Percentiles rank a stretch among this genome's conserved stretches.
phyloP scores from a whole-genome alignment of 2,329 filamentous ascomycete species.

The Penicillium paneum region DNA sequence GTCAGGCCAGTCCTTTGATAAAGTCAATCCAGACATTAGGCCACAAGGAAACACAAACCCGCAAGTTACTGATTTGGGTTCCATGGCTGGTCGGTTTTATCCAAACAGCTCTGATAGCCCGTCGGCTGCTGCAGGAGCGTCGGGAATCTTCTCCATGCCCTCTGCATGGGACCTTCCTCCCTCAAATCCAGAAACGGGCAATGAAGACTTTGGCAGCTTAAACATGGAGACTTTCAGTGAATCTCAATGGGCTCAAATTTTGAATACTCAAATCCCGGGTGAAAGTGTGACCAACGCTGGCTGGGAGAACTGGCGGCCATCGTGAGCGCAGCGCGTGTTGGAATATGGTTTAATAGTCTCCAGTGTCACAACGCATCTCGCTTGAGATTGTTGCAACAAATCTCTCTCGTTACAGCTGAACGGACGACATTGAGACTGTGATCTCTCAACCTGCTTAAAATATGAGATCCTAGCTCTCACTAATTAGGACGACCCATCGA shows the following conservation, averaged over 20 bases:
- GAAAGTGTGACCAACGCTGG: slow-evolving; percentile 12
- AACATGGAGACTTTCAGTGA: slow-evolving; percentile 32
- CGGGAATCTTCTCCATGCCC: slow-evolving; percentile 26
- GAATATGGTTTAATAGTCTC: background rate
- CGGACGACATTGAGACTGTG: background rate
- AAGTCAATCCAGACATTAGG: slow-evolving; percentile 13
- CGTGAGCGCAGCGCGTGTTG: slow-evolving; percentile 8
- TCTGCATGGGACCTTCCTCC: slow-evolving; percentile 31
- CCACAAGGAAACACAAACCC: slow-evolving; percentile 15
- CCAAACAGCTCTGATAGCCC: slow-evolving; percentile 13
- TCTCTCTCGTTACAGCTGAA: background rate
- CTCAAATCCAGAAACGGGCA: slow-evolving; percentile 12
- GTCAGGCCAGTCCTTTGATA: slow-evolving; percentile 15
- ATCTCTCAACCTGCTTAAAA: too few species aligned
- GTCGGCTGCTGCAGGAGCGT: slow-evolving; percentile 17
- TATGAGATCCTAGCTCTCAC: background rate
- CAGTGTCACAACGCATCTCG: background rate
- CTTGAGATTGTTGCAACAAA: background rate
- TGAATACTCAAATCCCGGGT: slow-evolving; percentile 27
- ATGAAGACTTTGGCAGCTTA: slow-evolving; percentile 18
- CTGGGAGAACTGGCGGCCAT: slow-evolving; percentile 30
- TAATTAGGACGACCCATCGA: background rate
- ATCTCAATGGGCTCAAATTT: slow-evolving; percentile 37
- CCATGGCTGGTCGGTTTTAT: slow-evolving; percentile 17
- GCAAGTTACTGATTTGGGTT: slow-evolving; percentile 15